These are phyloP conservation scores for Aspergillus melleus DNA, from an alignment of 2,329 filamentous ascomycete species.

Conservation along the genomic window DNA sequence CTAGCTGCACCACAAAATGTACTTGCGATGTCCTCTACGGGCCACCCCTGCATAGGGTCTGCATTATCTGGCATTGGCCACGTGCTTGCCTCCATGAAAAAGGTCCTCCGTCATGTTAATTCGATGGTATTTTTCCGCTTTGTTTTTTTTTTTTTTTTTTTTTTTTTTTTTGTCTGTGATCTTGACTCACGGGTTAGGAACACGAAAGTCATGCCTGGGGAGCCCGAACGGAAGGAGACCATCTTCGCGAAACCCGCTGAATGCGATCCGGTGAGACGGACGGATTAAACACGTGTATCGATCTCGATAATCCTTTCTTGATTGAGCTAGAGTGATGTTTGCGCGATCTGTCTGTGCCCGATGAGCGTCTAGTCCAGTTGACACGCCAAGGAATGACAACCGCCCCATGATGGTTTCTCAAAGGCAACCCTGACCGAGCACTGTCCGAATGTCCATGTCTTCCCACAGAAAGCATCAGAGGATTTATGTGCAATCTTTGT, in stretches of 20 bases:
- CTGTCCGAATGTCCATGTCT: slow-evolving; percentile 32
- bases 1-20: slow-evolving; percentile 24
- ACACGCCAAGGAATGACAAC: slow-evolving; percentile 25
- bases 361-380: slow-evolving; percentile 21
- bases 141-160: too few relatives aligned
- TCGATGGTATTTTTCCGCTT: not conserved
- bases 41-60: slow-evolving; percentile 42
- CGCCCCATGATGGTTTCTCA: slow-evolving; percentile 31
- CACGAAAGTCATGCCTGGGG: slow-evolving; percentile 31
- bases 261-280: slow-evolving; percentile 28
- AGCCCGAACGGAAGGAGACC: slow-evolving; percentile 45
- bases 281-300: slow-evolving; percentile 24
- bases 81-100: slow-evolving; percentile 24
- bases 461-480: slow-evolving; percentile 23
- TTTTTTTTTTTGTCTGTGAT: too few relatives aligned
- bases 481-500: not conserved
- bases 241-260: slow-evolving; percentile 34
- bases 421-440: slow-evolving; percentile 30
- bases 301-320: slow-evolving; percentile 36
- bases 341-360: slow-evolving; percentile 26
- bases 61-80: slow-evolving; percentile 43
- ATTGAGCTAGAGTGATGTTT: slow-evolving; percentile 27
- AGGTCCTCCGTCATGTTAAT: slow-evolving; percentile 27
- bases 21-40: slow-evolving; percentile 24
- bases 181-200: slow-evolving; percentile 44